Base-by-base conservation (phyloP, 345 rosid species). In the Lepidium sativum region DNA sequence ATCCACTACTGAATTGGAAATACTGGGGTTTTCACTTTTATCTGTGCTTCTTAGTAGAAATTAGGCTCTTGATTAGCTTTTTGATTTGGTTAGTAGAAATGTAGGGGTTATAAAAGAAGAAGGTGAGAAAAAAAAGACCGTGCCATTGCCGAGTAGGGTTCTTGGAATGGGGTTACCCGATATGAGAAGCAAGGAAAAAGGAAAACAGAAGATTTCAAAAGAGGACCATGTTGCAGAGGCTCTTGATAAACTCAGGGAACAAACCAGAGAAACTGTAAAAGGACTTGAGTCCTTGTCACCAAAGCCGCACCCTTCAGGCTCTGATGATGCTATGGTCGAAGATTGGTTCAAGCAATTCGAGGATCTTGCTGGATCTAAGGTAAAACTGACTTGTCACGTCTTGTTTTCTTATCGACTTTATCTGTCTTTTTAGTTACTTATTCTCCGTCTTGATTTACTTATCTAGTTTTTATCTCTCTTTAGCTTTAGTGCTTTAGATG, bases 341-440 rank as follows among this genome's bases (percentile, higher is more conserved):
- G 97, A 95, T 62, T 95, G 89, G 99, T 84, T 95, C 51, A 95
- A 91, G 81, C 99, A 88, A 74, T 91, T 95, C 67, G 96, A 88
- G 85, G 89, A 91, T 75, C 80, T 91, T 64, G 78, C 95, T 41
- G 96, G 85, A 8, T 60, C 88, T 77, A 87, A 91, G 94, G 99
- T 91, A 58, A 12, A 43, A 25, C 47, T 16, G 4, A 37, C 1
- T 35, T 73, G n/a, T 20, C 16, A 12, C 50, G 11, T 16, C 55
- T 60, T 40, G 6, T 0, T 20, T 65, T 20, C 37, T 38, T 56
- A 1, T 47, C 16, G 51, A 68, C 35, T n/a, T 20, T 33, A 20
- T 5, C 15, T 9, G 6, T 54, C n/a, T 54, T 6, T 32, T 18
- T 4, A 17, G 5, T 27, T 27, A 27, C 1, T 27, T 34, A 6